These are phyloP conservation scores for Ophiostoma triangulosporum DNA, from an alignment of 2,329 filamentous ascomycete genomes.

Conservation along the genomic window DNA sequence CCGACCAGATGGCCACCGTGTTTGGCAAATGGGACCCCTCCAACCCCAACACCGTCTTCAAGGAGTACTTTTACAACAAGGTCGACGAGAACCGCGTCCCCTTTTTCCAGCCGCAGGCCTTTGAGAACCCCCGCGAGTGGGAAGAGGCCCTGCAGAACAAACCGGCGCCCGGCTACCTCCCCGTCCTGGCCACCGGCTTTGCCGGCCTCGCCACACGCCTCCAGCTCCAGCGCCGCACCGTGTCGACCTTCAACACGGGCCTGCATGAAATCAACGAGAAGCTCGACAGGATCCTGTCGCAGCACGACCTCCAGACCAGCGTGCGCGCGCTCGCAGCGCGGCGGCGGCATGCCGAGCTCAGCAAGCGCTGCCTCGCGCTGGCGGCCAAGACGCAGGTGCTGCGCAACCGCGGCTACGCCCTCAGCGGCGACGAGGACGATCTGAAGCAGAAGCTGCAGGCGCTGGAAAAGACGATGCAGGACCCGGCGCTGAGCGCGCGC, in stretches of 20 bases:
- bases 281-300: slow-evolving; percentile 57
- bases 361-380: slow-evolving; percentile 58
- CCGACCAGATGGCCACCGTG: slow-evolving; percentile 59
- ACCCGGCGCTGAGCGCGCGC: slow-evolving; percentile 60
- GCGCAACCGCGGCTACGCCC: slow-evolving; percentile 66
- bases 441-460: slow-evolving; percentile 56
- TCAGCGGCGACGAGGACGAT: slow-evolving; percentile 68
- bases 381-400: slow-evolving; percentile 71
- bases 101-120: slow-evolving; percentile 56
- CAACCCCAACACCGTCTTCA: slow-evolving; percentile 57
- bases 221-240: slow-evolving; percentile 54
- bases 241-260: slow-evolving; percentile 55
- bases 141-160: slow-evolving; percentile 73
- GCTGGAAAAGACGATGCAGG: slow-evolving; percentile 56
- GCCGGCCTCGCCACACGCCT: slow-evolving; percentile 57
- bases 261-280: slow-evolving; percentile 70
- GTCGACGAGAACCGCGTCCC: slow-evolving; percentile 62
- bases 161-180: slow-evolving; percentile 62
- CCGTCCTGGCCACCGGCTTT: slow-evolving; percentile 64
- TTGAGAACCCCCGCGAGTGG: slow-evolving; percentile 68
- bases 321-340: slow-evolving; percentile 61
- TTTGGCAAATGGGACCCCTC: slow-evolving; percentile 61
- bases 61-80: slow-evolving; percentile 79
- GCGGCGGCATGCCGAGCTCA: slow-evolving; percentile 57
- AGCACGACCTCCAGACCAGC: slow-evolving; percentile 64